Evolutionary conservation across 257 asterid species (phyloP).

Genomic region (Nicotiana knightiana): DNA sequence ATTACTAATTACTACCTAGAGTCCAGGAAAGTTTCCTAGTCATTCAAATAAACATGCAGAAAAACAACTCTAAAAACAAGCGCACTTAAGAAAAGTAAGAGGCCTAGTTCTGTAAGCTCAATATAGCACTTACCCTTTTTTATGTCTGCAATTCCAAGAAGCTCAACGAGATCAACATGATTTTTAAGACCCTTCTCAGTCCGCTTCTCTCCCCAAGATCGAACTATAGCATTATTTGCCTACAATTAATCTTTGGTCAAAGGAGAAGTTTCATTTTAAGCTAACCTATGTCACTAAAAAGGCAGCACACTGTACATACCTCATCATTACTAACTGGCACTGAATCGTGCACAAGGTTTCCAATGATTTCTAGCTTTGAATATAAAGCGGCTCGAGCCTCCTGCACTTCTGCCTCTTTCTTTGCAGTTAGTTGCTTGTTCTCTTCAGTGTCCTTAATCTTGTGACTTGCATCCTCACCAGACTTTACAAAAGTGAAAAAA

Average conservation of each 20-base stretch:
- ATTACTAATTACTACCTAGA: not conserved
- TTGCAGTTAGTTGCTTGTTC: slow-evolving; percentile 45
- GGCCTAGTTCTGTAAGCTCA: not conserved
- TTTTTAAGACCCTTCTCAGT: slow-evolving; percentile 69
- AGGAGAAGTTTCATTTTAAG: not conserved
- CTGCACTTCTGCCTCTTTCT: slow-evolving; percentile 73
- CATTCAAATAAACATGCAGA: not conserved
- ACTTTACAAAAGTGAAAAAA: slow-evolving; percentile 27
- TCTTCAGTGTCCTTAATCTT: slow-evolving; percentile 49
- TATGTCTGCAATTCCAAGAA: slow-evolving; percentile 81
- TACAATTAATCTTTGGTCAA: slow-evolving; percentile 18
- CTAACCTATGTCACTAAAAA: not conserved
- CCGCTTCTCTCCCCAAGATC: slow-evolving; percentile 82
- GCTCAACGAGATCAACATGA: slow-evolving; percentile 94
- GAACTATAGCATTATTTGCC: slow-evolving; percentile 63
- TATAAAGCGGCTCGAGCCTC: slow-evolving; percentile 63
- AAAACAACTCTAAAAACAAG: not conserved
- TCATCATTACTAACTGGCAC: slow-evolving; percentile 78
- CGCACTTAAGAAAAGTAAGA: not conserved
- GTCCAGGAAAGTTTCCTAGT: not conserved
- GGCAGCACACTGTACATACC: slow-evolving; percentile 30
- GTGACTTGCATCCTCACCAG: slow-evolving; percentile 54
- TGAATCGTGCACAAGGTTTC: slow-evolving; percentile 92
- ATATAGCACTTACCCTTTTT: slow-evolving; percentile 48
- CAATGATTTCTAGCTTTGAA: slow-evolving; percentile 51